Percentiles rank a stretch among this genome's conserved stretches.
phyloP scores from a whole-genome alignment of 2,329 filamentous ascomycete genomes.

The Zasmidium angulare region DNA sequence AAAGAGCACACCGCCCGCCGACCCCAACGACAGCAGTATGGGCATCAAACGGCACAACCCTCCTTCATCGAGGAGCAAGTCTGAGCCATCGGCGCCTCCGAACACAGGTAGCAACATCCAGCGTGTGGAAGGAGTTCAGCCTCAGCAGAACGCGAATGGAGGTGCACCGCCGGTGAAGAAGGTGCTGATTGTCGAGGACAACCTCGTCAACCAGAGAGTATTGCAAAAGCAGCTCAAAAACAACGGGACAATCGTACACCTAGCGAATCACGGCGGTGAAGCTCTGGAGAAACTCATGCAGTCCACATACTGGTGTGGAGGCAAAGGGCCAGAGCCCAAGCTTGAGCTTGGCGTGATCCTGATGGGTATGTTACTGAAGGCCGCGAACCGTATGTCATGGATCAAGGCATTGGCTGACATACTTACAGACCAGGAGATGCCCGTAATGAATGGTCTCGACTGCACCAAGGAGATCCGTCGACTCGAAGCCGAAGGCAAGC shows the following conservation, averaged over 20 bases:
- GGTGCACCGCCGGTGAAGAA: slow-evolving; percentile 19
- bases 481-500: slow-evolving; percentile 61
- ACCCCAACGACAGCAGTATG: slow-evolving; percentile 20
- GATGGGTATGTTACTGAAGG: slow-evolving; percentile 60
- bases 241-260: slow-evolving; percentile 45
- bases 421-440: slow-evolving; percentile 7
- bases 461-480: slow-evolving; percentile 69
- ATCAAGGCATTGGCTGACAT: no score
- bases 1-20: slow-evolving; percentile 47
- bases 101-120: slow-evolving; percentile 2
- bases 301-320: slow-evolving; percentile 43
- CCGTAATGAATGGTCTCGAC: slow-evolving; percentile 63
- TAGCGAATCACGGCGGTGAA: slow-evolving; percentile 53
- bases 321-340: slow-evolving; percentile 13
- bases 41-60: slow-evolving; percentile 15
- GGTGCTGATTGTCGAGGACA: slow-evolving; percentile 46
- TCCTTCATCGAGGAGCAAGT: slow-evolving; percentile 16
- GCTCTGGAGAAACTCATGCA: slow-evolving; percentile 45
- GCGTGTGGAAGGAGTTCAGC: slow-evolving; percentile 1
- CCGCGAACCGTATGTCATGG: no score
- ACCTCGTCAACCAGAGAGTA: slow-evolving; percentile 48
- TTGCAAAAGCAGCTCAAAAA: slow-evolving; percentile 52
- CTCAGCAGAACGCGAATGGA: not conserved
- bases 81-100: slow-evolving; percentile 9
- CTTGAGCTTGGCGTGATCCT: slow-evolving; percentile 55